Base-by-base conservation (phyloP, 192 early-diverging fungal genomes). In the Mortierella hygrophila region DNA sequence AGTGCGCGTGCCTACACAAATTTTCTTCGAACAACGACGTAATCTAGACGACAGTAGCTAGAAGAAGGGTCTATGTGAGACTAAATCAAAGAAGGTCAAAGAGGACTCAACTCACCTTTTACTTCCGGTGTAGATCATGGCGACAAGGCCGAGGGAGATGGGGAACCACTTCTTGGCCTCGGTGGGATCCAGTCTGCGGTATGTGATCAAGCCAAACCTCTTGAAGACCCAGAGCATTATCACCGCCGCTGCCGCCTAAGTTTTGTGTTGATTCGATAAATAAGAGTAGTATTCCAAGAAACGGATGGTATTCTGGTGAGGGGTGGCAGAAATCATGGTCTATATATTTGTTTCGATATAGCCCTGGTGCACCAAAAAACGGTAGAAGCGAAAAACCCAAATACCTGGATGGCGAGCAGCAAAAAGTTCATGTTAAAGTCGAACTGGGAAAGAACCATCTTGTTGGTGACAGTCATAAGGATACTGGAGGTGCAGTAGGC, bases 101-200 rank as follows among this genome's bases (percentile, higher is more conserved):
- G 29, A 57, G 5, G 40, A 6, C 4, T 35, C 7, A 13, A 32
- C 4, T 49, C 75, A 90, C 89, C 97, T 95, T 88, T 98, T 98
- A 71, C 96, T 96, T 70, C 98, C 98, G 20, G 98, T 98, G 90
- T 99, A 99, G 76, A 99, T 96, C 98, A 99, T 99, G 49, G 94
- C 91, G 6, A 97, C 97, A 49, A 98, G 92, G 57, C 94, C 91
- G 75, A 93, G 79, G 9, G 97, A 94, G 82, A 99, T 97, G 3
- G 94, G 92, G 77, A 99, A 94, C 97, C 97, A 95, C 73, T 91
- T 93, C 38, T 87, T 91, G 47, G 92, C 93, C 71, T 95, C 93
- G n/a, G 88, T 75, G 63, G 77, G 89, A 79, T 94, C 93, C 70
- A 95, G 90, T 15, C 85, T 88, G 63, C 95, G 94, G 88, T 92